A percentile compares a stretch with the other conserved stretches of the same genome.
Evolutionary conservation across 192 early-diverging fungal species (phyloP).

Genomic region (Backusella macrospora): DNA sequence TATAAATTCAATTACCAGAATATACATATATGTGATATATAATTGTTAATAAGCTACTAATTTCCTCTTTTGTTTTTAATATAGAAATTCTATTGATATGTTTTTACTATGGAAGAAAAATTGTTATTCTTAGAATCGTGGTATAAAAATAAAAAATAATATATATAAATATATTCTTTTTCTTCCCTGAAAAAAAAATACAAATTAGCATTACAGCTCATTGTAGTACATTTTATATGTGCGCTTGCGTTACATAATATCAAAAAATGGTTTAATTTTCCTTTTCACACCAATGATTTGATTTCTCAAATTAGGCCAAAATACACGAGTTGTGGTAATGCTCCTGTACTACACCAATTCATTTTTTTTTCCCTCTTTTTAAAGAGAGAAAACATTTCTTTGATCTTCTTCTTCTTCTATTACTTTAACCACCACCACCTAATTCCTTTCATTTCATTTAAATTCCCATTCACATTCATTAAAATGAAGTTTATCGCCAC

Average conservation of each 20-base stretch:
- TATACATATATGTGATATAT: too few relatives aligned
- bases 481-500: not conserved
- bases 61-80: too few relatives aligned
- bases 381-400: not conserved
- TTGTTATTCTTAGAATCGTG: too few relatives aligned
- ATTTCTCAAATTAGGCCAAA: conserved; percentile 3
- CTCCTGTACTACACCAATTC: not conserved
- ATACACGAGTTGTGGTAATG: not conserved
- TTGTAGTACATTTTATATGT: conserved; percentile 1
- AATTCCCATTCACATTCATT: not conserved
- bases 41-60: too few relatives aligned
- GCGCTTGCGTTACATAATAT: not conserved
- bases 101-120: too few relatives aligned
- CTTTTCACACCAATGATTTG: conserved; percentile 6
- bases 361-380: not conserved
- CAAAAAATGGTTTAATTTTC: conserved; percentile 1
- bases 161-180: too few relatives aligned
- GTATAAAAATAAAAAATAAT: too few relatives aligned
- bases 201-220: not conserved
- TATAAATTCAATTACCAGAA: too few relatives aligned
- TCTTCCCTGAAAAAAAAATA: not conserved
- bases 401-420: not conserved
- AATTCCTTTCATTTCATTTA: not conserved
- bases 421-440: not conserved
- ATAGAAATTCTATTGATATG: too few relatives aligned